phyloP scores from a whole-genome alignment of 176 grass and related monocot genomes.

The Zoysia japonica region DNA sequence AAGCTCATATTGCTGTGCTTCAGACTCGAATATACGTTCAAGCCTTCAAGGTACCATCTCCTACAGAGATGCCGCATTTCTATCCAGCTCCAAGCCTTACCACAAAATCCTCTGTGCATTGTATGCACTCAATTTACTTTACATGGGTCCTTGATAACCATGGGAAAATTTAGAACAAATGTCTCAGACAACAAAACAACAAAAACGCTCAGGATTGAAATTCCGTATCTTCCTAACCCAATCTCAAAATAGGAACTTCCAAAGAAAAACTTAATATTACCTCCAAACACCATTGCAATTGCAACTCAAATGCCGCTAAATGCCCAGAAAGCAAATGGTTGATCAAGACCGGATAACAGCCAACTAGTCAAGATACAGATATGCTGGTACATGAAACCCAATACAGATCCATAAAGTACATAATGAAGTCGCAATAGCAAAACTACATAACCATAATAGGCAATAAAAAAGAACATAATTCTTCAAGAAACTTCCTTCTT shows the following conservation, averaged over 20 bases:
- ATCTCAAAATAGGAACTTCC: slow-evolving; percentile 36
- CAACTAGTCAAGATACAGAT: slow-evolving; percentile 49
- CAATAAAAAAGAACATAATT: slow-evolving; percentile 56
- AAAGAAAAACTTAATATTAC: slow-evolving; percentile 38
- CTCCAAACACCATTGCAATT: slow-evolving; percentile 39
- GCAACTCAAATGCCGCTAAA: slow-evolving; percentile 33
- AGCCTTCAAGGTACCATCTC: background rate
- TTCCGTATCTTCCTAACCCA: background rate
- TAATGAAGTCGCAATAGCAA: slow-evolving; percentile 39
- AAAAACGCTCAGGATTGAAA: slow-evolving; percentile 24
- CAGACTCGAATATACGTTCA: background rate
- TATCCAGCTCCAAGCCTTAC: background rate
- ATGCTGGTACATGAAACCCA: slow-evolving; percentile 46
- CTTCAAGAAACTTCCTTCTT: slow-evolving; percentile 62
- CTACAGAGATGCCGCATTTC: slow-evolving; percentile 6
- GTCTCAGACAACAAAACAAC: slow-evolving; percentile 24
- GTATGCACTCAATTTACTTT: background rate
- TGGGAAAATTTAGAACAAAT: background rate
- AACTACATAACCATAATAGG: slow-evolving; percentile 44
- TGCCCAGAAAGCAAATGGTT: slow-evolving; percentile 35
- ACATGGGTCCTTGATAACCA: background rate
- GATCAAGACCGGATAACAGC: slow-evolving; percentile 42
- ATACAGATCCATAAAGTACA: slow-evolving; percentile 51
- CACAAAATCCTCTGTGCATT: background rate
- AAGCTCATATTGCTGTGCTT: background rate